These are phyloP conservation scores for Candida albicans DNA, from an alignment of 1,139 yeast species.

Conservation along the genomic window DNA sequence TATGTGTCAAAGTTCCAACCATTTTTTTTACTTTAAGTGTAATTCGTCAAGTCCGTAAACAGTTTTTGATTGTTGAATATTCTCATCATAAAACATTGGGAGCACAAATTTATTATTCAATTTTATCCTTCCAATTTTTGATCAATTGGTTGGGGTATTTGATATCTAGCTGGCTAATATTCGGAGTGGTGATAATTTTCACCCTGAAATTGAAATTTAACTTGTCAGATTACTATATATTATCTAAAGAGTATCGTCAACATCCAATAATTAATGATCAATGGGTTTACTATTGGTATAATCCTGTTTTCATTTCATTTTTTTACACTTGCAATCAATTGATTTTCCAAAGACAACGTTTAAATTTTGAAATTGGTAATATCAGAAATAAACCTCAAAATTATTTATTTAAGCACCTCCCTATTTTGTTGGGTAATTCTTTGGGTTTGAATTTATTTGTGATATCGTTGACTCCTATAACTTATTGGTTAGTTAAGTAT, in stretches of 20 bases:
- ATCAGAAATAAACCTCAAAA: slow-evolving; percentile 42
- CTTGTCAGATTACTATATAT: slow-evolving; percentile 30
- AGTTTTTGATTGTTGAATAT: slow-evolving; percentile 51
- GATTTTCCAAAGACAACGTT: slow-evolving; percentile 58
- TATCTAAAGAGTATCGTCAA: slow-evolving; percentile 50
- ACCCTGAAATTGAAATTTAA: slow-evolving; percentile 27
- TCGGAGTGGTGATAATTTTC: slow-evolving; percentile 24
- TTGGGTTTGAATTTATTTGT: slow-evolving; percentile 32
- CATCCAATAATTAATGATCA: slow-evolving; percentile 63
- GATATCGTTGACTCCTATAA: slow-evolving; percentile 40
- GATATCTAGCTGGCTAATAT: slow-evolving; percentile 36
- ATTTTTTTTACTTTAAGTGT: slow-evolving; percentile 31
- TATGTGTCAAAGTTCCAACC: slow-evolving; percentile 32
- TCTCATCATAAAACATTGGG: slow-evolving; percentile 51
- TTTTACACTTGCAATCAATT: slow-evolving; percentile 56
- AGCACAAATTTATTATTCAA: slow-evolving; percentile 46
- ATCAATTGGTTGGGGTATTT: slow-evolving; percentile 36
- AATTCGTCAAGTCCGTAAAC: slow-evolving; percentile 50
- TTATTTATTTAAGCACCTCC: slow-evolving; percentile 31
- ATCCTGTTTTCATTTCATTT: slow-evolving; percentile 38
- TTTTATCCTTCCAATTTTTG: slow-evolving; percentile 43
- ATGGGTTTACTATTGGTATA: slow-evolving; percentile 54
- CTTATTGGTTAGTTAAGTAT: slow-evolving; percentile 46
- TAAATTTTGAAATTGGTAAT: slow-evolving; percentile 51
- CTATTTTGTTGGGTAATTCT: slow-evolving; percentile 38